Conservation (phyloP, 805 yeast genomes). For the Kuraishia molischiana region DNA sequence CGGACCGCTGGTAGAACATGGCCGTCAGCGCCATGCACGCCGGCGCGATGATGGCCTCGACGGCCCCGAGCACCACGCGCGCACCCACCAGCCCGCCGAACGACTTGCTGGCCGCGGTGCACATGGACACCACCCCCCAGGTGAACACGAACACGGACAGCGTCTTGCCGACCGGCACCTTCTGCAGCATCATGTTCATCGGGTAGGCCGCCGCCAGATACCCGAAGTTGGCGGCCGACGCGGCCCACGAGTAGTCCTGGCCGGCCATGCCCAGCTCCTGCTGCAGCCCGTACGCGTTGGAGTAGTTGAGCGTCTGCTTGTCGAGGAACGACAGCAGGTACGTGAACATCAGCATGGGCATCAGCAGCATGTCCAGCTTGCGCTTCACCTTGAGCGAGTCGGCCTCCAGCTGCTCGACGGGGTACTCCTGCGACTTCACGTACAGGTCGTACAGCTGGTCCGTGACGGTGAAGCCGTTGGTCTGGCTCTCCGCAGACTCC, state of each 20-base stretch:
- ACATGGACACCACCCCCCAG: slow-evolving; percentile 60
- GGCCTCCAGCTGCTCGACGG: slow-evolving; percentile 2
- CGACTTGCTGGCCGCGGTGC: slow-evolving; percentile 30
- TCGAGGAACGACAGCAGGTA: slow-evolving; percentile 53
- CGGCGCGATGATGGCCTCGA: slow-evolving; percentile 48
- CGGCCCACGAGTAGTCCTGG: slow-evolving; percentile 22
- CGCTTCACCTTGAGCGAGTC: slow-evolving; percentile 8
- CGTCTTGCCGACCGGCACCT: slow-evolving; percentile 45
- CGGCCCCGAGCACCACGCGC: slow-evolving; percentile 40
- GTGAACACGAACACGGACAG: slow-evolving; percentile 36
- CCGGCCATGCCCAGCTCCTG: slow-evolving; percentile 35
- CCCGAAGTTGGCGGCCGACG: slow-evolving; percentile 38
- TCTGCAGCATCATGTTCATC: slow-evolving; percentile 36
- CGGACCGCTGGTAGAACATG: slow-evolving; percentile 45
- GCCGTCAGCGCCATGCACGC: slow-evolving; percentile 45
- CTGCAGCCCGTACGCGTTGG: slow-evolving; percentile 43
- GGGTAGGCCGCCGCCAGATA: slow-evolving; percentile 50
- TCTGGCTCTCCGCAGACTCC: neutral
- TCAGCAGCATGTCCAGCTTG: slow-evolving; percentile 40
- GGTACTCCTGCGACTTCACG: slow-evolving; percentile 2
- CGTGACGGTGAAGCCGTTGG: neutral
- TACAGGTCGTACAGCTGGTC: slow-evolving; percentile 3
- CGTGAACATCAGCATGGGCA: slow-evolving; percentile 39
- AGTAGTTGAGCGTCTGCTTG: slow-evolving; percentile 40
- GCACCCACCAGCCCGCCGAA: slow-evolving; percentile 35